phyloP scores from a whole-genome alignment of 1,284 basidiomycete species.

The Cryptococcus maquisensis region DNA sequence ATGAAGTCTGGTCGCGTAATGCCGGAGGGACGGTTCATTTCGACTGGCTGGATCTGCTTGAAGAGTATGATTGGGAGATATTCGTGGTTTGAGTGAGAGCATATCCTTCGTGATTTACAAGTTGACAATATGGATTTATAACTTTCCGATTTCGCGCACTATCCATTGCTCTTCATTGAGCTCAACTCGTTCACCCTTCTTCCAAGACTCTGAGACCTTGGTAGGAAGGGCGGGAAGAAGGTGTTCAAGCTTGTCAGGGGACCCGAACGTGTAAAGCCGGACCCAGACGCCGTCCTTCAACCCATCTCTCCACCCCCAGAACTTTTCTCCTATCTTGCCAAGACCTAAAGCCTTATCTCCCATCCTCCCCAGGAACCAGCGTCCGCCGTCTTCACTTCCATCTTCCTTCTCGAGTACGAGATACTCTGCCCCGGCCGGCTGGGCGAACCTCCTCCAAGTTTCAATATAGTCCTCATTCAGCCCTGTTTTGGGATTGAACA shows the following conservation, averaged over 20 bases:
- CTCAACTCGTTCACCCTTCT: no score
- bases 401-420: conserved; percentile 13
- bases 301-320: conserved; percentile 11
- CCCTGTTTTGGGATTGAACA: conserved; percentile 32
- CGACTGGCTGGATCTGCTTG: conserved; percentile 35
- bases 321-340: conserved; percentile 5
- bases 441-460: conserved; percentile 25
- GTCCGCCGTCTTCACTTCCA: neutral
- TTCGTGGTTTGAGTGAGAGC: conserved; percentile 22
- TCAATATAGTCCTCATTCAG: conserved; percentile 29
- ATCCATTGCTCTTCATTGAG: no score
- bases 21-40: conserved; percentile 20
- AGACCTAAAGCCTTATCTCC: conserved; percentile 11
- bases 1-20: conserved; percentile 32
- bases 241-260: neutral
- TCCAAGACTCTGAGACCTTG: neutral
- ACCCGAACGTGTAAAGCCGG: conserved; percentile 10
- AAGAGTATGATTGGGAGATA: conserved; percentile 36
- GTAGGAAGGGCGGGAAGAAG: conserved; percentile 5
- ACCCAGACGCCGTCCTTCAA: conserved; percentile 5
- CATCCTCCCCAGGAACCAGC: conserved; percentile 8
- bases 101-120: no score
- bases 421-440: conserved; percentile 3
- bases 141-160: no score
- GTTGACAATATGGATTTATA: no score